phyloP scores from a whole-genome alignment of 768 basidiomycete genomes.

The Lactarius akahatsu region DNA sequence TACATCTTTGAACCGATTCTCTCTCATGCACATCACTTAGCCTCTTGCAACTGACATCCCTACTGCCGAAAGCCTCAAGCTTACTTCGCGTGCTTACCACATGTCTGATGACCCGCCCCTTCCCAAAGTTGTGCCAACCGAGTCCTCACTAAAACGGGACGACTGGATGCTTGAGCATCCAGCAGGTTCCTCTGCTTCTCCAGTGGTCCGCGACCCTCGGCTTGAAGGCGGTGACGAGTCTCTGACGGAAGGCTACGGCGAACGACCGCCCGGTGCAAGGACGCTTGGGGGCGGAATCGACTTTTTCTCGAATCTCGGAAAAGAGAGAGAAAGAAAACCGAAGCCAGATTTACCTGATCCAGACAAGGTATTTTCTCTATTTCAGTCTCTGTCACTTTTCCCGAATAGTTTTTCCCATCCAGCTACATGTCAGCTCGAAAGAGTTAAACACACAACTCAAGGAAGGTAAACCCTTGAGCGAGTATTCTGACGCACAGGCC shows the following conservation, averaged over 20 bases:
- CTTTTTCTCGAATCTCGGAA: slow-evolving; percentile 88
- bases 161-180: slow-evolving; percentile 81
- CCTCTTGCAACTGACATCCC: slow-evolving; percentile 71
- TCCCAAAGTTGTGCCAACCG: slow-evolving; percentile 47
- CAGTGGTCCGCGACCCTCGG: slow-evolving; percentile 30
- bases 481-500: slow-evolving; percentile 44
- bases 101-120: slow-evolving; percentile 46
- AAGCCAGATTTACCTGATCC: slow-evolving; percentile 60
- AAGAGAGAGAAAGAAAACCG: slow-evolving; percentile 67
- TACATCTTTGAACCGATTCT: slow-evolving; percentile 14
- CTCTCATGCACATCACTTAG: slow-evolving; percentile 37
- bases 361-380: slow-evolving; percentile 57
- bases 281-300: slow-evolving; percentile 64
- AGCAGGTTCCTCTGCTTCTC: slow-evolving; percentile 34
- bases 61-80: slow-evolving; percentile 64
- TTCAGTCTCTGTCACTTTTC: background rate
- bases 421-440: slow-evolving; percentile 61
- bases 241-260: slow-evolving; percentile 67
- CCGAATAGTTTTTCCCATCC: slow-evolving; percentile 25
- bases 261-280: slow-evolving; percentile 45
- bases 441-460: slow-evolving; percentile 63
- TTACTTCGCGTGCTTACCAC: slow-evolving; percentile 59
- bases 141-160: slow-evolving; percentile 61
- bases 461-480: slow-evolving; percentile 41
- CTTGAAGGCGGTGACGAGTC: slow-evolving; percentile 44